Evolutionary conservation across 345 rosid genomes (phyloP).

Genomic region (Litchi chinensis): DNA sequence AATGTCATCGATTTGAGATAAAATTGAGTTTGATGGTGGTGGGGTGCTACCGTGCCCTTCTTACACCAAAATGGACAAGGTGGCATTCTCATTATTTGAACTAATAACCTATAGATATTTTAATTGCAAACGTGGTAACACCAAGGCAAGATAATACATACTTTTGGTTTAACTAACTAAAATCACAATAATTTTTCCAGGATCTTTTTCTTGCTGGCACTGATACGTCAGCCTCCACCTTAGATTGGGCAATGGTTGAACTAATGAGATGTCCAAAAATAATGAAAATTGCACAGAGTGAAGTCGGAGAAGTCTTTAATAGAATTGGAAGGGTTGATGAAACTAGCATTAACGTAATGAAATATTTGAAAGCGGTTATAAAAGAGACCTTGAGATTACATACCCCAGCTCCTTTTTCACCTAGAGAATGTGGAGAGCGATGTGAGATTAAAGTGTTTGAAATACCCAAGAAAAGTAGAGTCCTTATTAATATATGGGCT

Average conservation of each 20-base stretch:
- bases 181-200: neutral
- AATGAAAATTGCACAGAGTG: slow-evolving; percentile 21
- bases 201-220: slow-evolving; percentile 25
- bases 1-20: too few species aligned
- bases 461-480: slow-evolving; percentile 29
- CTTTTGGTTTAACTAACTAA: too few species aligned
- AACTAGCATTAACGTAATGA: slow-evolving; percentile 11
- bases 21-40: too few species aligned
- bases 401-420: neutral
- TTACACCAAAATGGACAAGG: too few species aligned
- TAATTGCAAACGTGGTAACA: too few species aligned
- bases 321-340: slow-evolving; percentile 22
- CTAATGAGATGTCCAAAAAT: slow-evolving; percentile 19
- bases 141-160: too few species aligned
- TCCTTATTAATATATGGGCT: slow-evolving; percentile 11
- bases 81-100: too few species aligned
- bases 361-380: slow-evolving; percentile 17
- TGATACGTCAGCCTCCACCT: slow-evolving; percentile 24
- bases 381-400: slow-evolving; percentile 35
- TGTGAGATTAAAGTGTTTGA: neutral
- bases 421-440: slow-evolving; percentile 14
- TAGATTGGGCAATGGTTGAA: slow-evolving; percentile 30
- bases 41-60: too few species aligned
- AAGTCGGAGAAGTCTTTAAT: slow-evolving; percentile 22
- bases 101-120: too few species aligned